These are phyloP conservation scores for Lentinula edodes DNA, from an alignment of 768 basidiomycete genomes.

Conservation along the genomic window DNA sequence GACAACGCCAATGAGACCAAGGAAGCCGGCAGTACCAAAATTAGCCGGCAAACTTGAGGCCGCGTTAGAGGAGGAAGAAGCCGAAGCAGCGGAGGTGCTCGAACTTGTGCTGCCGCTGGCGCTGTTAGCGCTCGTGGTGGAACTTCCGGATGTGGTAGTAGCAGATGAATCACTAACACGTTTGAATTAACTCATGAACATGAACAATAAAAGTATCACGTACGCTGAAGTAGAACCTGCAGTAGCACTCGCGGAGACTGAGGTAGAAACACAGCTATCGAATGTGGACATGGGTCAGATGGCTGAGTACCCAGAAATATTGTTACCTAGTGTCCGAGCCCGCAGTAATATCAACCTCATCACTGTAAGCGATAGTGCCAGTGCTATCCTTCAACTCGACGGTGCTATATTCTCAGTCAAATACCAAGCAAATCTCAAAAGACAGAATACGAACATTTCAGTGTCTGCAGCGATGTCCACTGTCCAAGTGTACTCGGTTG, in stretches of 20 bases:
- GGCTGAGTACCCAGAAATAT: neutral
- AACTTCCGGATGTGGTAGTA: neutral
- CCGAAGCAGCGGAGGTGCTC: constrained; percentile 10
- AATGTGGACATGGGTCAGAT: neutral
- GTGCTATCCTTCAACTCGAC: constrained; percentile 52
- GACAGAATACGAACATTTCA: constrained; percentile 35
- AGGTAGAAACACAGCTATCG: constrained; percentile 5
- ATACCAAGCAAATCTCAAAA: neutral
- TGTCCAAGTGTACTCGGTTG: constrained; percentile 45
- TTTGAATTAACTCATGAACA: too few relatives aligned
- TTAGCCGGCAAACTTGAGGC: constrained; percentile 15
- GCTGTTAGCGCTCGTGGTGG: neutral
- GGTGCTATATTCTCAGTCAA: constrained; percentile 32
- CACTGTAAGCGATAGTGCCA: constrained; percentile 48
- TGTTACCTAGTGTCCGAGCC: constrained; percentile 30
- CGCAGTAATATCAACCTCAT: constrained; percentile 36
- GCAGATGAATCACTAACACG: neutral
- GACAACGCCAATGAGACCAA: constrained; percentile 47
- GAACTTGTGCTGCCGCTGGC: constrained; percentile 6
- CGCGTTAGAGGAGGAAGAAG: constrained; percentile 19
- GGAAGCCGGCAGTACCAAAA: constrained; percentile 33
- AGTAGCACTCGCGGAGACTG: neutral
- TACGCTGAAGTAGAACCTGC: neutral
- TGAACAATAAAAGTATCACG: neutral
- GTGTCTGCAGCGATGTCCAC: constrained; percentile 42